phyloP scores from a whole-genome alignment of 768 basidiomycete genomes.

The Psilocybe tampanensis region DNA sequence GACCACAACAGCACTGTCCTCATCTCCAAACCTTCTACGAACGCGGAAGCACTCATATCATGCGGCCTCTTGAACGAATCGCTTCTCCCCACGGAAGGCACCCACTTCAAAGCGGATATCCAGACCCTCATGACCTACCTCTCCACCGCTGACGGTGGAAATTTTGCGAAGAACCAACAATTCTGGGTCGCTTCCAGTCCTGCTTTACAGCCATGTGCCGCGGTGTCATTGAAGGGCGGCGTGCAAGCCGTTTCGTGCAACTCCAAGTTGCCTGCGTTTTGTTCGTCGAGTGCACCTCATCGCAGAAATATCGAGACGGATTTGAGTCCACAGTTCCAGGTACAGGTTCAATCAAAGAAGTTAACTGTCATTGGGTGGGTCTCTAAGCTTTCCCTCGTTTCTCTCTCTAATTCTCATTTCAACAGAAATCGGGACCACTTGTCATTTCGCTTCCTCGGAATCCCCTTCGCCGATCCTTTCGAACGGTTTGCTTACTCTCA shows the following conservation, averaged over 20 bases:
- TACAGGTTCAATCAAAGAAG: conserved; percentile 27
- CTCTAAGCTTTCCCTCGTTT: neutral
- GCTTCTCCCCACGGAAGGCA: conserved; percentile 20
- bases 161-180: conserved; percentile 5
- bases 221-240: conserved; percentile 18
- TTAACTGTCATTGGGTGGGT: conserved; percentile 25
- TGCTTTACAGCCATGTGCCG: conserved; percentile 14
- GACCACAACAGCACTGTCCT: conserved; percentile 23
- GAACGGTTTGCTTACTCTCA: conserved; percentile 46
- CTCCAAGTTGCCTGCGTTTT: conserved; percentile 24
- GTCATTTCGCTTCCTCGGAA: conserved; percentile 54
- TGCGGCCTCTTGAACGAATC: conserved; percentile 23
- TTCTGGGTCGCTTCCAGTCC: conserved; percentile 21
- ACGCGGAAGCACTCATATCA: conserved; percentile 15
- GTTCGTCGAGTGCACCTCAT: conserved; percentile 32
- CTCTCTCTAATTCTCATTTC: neutral
- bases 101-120: conserved; percentile 21
- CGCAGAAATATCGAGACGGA: conserved; percentile 25
- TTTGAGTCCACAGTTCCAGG: conserved; percentile 22
- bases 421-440: conserved; percentile 47
- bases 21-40: conserved; percentile 12
- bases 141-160: neutral
- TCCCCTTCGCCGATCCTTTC: conserved; percentile 49
- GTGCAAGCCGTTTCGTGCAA: conserved; percentile 20
- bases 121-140: conserved; percentile 19